Percentiles rank a stretch among this genome's conserved stretches.
These are phyloP conservation scores for Aspergillus campestris DNA, from an alignment of 495 filamentous ascomycete species.

Conservation along the genomic window DNA sequence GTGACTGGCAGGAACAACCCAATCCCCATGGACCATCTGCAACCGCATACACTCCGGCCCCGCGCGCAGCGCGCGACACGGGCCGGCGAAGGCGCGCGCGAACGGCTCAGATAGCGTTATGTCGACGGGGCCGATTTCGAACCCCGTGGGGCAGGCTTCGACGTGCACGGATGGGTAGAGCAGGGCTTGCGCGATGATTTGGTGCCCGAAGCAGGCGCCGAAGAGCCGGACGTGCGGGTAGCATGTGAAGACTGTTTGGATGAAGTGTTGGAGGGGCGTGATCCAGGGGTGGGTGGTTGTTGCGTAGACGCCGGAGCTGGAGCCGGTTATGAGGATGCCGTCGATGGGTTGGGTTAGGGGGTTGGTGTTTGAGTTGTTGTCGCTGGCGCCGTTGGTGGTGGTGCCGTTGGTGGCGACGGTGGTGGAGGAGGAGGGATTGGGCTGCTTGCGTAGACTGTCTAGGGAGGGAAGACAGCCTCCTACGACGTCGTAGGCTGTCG, in stretches of 20 bases:
- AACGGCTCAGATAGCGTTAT: conserved; percentile 25
- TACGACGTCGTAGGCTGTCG: conserved; percentile 32
- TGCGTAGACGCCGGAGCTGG: conserved; percentile 28
- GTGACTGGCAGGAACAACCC: conserved; percentile 1
- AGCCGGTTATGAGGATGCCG: conserved; percentile 35
- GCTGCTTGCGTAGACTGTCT: conserved; percentile 12
- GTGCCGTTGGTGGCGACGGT: neutral
- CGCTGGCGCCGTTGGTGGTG: neutral
- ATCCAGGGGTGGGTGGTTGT: conserved; percentile 26
- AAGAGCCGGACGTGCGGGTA: conserved; percentile 39
- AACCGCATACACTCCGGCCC: neutral
- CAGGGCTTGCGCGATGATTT: conserved; percentile 34
- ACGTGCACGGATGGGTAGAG: conserved; percentile 22
- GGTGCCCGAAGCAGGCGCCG: conserved; percentile 44
- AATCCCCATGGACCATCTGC: conserved; percentile 18
- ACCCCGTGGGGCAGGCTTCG: conserved; percentile 17
- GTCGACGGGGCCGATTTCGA: conserved; percentile 31
- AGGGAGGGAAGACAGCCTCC: conserved; percentile 26
- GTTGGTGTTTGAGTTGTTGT: conserved; percentile 1
- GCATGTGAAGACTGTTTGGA: conserved; percentile 24
- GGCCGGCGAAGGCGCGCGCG: conserved; percentile 13
- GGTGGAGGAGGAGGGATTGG: too few species aligned
- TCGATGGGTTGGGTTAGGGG: conserved; percentile 20
- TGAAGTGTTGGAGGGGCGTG: conserved; percentile 16
- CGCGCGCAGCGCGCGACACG: neutral